Base-by-base conservation (phyloP, 257 asterid genomes). In the Echium plantagineum region DNA sequence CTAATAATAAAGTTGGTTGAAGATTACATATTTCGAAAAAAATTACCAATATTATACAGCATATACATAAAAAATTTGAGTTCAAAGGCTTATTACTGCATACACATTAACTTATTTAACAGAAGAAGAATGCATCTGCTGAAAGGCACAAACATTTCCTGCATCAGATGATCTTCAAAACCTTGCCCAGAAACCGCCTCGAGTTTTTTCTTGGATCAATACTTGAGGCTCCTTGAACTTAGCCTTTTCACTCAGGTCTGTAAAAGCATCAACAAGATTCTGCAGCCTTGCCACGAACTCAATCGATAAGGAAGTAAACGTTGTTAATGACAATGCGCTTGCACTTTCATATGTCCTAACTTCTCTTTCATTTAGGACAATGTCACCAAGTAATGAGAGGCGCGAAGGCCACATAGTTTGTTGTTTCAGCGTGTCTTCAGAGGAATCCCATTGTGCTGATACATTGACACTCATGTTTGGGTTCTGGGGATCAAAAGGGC, bases 281-380 rank as follows among this genome's bases (percentile, higher is more conserved):
- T 93, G 95, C 69, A 93, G 95, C 72, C 97, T 77, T 7, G 98
- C 98, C 5, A 93, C 95, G 20, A 93, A 86, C 71, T 93, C 98
- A 56, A 93, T 85, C 83, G 89, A 63, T 74, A 83, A 64, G 55
- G 94, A 89, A 32, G 97, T 84, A 66, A 81, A 89, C 2, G 90
- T 93, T 4, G 97, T 71, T 32, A 93, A 80, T n/a, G 97, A 93
- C 65, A 93, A 63, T 0, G 97, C 94, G 47, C 95, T 89, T 0
- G 97, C 98, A 59, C 98, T 93, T 72, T 89, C 97, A 19, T 75
- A 84, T 0, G 97, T 93, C 67, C 85, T 60, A 4, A 78, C 97
- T 71, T 93, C 97, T 4, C 94, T 86, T 66, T 89, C 95, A 5
- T 93, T 93, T 2, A 84, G 70, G 52, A 86, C 58, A 18, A 72